Percentiles rank a stretch among this genome's conserved stretches.
Conservation (phyloP, 441 rosid genomes). For the Gossypium laxum region DNA sequence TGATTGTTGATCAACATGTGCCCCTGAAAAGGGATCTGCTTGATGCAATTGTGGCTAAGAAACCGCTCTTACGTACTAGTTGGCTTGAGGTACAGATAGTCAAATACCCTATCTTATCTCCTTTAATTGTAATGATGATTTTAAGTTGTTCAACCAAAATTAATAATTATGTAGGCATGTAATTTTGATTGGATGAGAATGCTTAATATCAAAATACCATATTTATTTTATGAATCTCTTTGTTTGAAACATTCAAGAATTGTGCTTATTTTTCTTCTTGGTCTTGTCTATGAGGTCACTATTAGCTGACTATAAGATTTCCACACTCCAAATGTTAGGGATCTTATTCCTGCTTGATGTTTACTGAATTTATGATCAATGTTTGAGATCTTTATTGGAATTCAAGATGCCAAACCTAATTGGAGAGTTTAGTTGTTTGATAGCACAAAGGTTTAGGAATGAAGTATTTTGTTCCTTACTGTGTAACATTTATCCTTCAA, state of each 20-base stretch:
- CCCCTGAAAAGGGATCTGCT: slow-evolving; percentile 42
- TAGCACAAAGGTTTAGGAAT: background rate
- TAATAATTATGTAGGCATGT: background rate
- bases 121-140: slow-evolving; percentile 10
- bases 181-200: background rate
- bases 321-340: background rate
- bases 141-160: background rate
- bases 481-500: background rate
- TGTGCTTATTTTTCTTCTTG: background rate
- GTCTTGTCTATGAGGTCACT: background rate
- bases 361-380: background rate
- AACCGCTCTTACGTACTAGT: slow-evolving; percentile 36
- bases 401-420: background rate
- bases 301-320: background rate
- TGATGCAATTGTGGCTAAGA: slow-evolving; percentile 54
- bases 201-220: background rate
- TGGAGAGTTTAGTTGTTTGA: background rate
- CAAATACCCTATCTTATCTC: slow-evolving; percentile 3
- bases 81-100: slow-evolving; percentile 57
- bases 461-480: background rate
- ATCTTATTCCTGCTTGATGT: background rate
- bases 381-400: background rate
- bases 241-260: background rate
- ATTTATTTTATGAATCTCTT: background rate
- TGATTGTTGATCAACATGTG: slow-evolving; percentile 43